Conservation (phyloP, 352 stramenopile genomes). For the Phytophthora gonapodyides region DNA sequence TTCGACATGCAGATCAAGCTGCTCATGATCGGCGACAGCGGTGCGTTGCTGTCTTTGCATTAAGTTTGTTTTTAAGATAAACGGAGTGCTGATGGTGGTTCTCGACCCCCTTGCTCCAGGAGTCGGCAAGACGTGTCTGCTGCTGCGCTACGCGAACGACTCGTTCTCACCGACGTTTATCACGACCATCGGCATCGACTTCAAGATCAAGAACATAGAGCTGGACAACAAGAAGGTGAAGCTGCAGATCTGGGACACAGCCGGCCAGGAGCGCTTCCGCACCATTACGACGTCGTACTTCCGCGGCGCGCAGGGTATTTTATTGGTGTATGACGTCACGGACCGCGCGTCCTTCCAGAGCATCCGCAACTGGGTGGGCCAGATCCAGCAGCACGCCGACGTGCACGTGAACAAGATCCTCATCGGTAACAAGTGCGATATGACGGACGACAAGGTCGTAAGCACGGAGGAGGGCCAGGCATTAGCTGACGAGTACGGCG, state of each 20-base stretch:
- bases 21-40: constrained; percentile 97
- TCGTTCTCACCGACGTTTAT: constrained; percentile 92
- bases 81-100: constrained; percentile 1
- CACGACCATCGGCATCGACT: constrained; percentile 91
- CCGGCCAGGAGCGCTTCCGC: constrained; percentile 98
- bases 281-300: constrained; percentile 99
- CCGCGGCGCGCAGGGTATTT: constrained; percentile 97
- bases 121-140: constrained; percentile 89
- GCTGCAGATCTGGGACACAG: constrained; percentile 99
- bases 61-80: no score
- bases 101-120: constrained; percentile 41
- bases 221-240: constrained; percentile 98
- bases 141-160: constrained; percentile 90
- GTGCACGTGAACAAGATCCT: constrained; percentile 99
- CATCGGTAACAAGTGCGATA: constrained; percentile 99
- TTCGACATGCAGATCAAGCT: constrained; percentile 99
- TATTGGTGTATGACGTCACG: constrained; percentile 99
- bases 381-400: constrained; percentile 98
- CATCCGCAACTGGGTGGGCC: constrained; percentile 97
- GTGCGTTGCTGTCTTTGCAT: constrained; percentile 54
- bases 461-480: constrained; percentile 94
- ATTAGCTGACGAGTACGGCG: constrained; percentile 94
- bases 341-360: constrained; percentile 97
- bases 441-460: constrained; percentile 97
- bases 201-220: constrained; percentile 94